A percentile compares a stretch with the other conserved stretches of the same genome.
These are phyloP conservation scores for Coemansia sp. DNA, from an alignment of 192 early-diverging fungal genomes.

Conservation along the genomic window DNA sequence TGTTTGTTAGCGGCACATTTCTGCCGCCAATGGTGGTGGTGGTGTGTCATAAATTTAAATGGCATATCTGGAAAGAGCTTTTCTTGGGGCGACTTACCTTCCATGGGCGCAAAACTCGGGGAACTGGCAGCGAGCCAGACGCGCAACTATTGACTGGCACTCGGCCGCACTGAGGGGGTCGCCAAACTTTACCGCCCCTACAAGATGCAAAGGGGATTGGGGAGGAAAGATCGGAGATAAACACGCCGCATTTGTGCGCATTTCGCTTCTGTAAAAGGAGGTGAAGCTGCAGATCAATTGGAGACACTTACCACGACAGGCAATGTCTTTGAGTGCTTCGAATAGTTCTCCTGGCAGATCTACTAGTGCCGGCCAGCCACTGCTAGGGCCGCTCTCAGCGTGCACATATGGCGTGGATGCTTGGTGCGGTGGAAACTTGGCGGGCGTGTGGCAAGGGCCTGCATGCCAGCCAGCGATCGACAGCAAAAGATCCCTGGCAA, in stretches of 20 bases:
- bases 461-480: constrained; percentile 16
- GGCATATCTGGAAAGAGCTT: neutral
- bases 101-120: constrained; percentile 49
- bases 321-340: constrained; percentile 36
- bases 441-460: neutral
- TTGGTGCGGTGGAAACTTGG: neutral
- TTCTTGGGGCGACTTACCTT: constrained; percentile 16
- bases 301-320: constrained; percentile 28
- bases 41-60: neutral
- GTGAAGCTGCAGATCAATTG: neutral
- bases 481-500: constrained; percentile 30
- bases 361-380: constrained; percentile 36
- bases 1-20: neutral
- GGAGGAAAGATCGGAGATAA: constrained; percentile 1
- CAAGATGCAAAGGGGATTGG: neutral
- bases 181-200: constrained; percentile 46
- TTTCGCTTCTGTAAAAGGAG: neutral
- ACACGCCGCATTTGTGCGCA: neutral
- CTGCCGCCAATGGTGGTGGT: neutral
- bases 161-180: constrained; percentile 18
- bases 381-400: neutral
- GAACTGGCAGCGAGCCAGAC: constrained; percentile 32
- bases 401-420: neutral
- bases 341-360: constrained; percentile 18
- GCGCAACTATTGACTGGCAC: constrained; percentile 24